phyloP scores from a whole-genome alignment of 345 rosid genomes.

The Hypericum androsaemum region DNA sequence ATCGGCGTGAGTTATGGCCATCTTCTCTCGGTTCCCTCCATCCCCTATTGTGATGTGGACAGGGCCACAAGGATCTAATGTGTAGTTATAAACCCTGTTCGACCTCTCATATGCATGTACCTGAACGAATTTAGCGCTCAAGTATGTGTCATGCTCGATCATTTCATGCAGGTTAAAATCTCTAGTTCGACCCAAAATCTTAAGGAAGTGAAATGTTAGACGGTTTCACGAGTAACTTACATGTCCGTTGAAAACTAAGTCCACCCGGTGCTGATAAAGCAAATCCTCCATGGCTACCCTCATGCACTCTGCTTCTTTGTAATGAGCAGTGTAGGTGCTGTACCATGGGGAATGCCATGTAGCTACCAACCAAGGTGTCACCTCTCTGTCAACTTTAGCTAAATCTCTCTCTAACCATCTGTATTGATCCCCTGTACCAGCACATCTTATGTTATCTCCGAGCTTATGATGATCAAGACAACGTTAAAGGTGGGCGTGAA shows the following conservation, averaged over 20 bases:
- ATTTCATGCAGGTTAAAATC: no score
- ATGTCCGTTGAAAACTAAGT: constrained; percentile 46
- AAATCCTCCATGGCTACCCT: constrained; percentile 68
- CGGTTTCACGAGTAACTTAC: no score
- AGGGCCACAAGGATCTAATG: no score
- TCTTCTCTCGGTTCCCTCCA: no score
- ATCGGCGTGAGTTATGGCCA: no score
- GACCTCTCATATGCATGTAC: no score
- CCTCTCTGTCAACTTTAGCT: constrained; percentile 40
- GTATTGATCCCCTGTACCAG: constrained; percentile 57
- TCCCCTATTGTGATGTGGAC: no score
- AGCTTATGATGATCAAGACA: not conserved
- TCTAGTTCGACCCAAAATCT: no score
- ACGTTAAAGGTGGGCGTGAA: not conserved
- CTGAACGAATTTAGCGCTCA: no score
- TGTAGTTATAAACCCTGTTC: no score
- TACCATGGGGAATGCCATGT: constrained; percentile 91
- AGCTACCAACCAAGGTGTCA: constrained; percentile 87
- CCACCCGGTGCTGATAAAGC: constrained; percentile 48
- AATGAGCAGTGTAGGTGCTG: constrained; percentile 62
- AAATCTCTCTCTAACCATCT: constrained; percentile 70
- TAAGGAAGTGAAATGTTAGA: no score
- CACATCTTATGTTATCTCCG: not conserved
- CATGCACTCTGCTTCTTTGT: constrained; percentile 89
- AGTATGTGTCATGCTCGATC: no score